These are phyloP conservation scores for Keithomyces neogunnii DNA, from an alignment of 2,329 filamentous ascomycete species.

Conservation along the genomic window DNA sequence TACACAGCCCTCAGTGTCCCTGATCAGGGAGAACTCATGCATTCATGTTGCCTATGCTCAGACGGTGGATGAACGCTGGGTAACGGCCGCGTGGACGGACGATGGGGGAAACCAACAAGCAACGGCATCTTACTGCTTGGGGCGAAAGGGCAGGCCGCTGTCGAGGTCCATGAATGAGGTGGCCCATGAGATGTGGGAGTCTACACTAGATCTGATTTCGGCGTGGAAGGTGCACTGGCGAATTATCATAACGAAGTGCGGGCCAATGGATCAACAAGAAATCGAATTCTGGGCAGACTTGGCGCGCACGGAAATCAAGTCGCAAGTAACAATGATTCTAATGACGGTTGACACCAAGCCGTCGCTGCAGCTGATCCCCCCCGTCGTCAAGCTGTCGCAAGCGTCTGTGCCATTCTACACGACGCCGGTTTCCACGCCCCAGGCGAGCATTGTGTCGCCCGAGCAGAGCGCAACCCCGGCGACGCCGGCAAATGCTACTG, in stretches of 20 bases:
- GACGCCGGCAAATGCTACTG: slow-evolving; percentile 34
- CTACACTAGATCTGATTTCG: slow-evolving; percentile 64
- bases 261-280: slow-evolving; percentile 59
- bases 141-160: slow-evolving; percentile 45
- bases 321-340: slow-evolving; percentile 46
- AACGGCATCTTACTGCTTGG: slow-evolving; percentile 64
- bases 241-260: slow-evolving; percentile 64
- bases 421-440: slow-evolving; percentile 62
- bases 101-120: slow-evolving; percentile 66
- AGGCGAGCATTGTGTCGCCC: slow-evolving; percentile 49
- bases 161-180: slow-evolving; percentile 51
- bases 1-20: slow-evolving; percentile 57
- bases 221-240: slow-evolving; percentile 68
- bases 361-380: slow-evolving; percentile 53
- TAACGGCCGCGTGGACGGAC: slow-evolving; percentile 75
- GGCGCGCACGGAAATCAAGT: slow-evolving; percentile 41
- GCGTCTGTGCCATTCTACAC: slow-evolving; percentile 39
- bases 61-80: slow-evolving; percentile 69
- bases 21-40: slow-evolving; percentile 70
- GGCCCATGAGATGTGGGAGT: slow-evolving; percentile 70
- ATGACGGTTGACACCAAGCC: slow-evolving; percentile 59
- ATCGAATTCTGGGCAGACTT: slow-evolving; percentile 49
- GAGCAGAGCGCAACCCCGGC: slow-evolving; percentile 46
- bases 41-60: slow-evolving; percentile 74
- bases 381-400: slow-evolving; percentile 39